A percentile compares a stretch with the other conserved stretches of the same genome.
Evolutionary conservation across 2,329 filamentous ascomycete genomes (phyloP).

Genomic region (Exserohilum turcica): DNA sequence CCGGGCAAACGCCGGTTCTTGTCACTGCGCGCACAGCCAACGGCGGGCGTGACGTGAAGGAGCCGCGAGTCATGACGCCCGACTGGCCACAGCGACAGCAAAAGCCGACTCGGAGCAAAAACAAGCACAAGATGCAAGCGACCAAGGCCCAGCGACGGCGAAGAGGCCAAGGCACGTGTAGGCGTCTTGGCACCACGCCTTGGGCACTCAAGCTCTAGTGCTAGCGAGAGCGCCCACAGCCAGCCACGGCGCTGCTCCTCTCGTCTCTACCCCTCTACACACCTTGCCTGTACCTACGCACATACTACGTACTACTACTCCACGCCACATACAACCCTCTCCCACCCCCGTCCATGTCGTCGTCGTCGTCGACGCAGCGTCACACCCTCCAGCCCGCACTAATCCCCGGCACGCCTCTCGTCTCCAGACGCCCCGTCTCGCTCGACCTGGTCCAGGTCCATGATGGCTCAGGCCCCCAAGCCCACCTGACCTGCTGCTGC

Average conservation of each 20-base stretch:
- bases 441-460: no score
- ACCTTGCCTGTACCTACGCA: no score
- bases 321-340: neutral
- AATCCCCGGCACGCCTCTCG: neutral
- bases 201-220: constrained; percentile 4
- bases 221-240: no score
- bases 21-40: neutral
- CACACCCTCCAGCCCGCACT: constrained; percentile 5
- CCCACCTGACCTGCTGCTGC: constrained; percentile 4
- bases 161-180: constrained; percentile 7
- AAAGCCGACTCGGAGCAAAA: neutral
- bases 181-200: constrained; percentile 5
- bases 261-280: no score
- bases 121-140: no score
- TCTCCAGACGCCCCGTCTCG: neutral
- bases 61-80: constrained; percentile 4
- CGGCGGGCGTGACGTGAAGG: neutral
- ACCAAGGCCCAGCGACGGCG: neutral
- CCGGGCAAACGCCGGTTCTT: neutral
- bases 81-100: neutral
- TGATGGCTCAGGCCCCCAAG: constrained; percentile 1
- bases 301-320: neutral
- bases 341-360: neutral
- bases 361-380: neutral
- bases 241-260: neutral